Evolutionary conservation across 1,284 basidiomycete species (phyloP), one percentile per base, ranked within the genome.

Genomic region (Grifola frondosa): DNA sequence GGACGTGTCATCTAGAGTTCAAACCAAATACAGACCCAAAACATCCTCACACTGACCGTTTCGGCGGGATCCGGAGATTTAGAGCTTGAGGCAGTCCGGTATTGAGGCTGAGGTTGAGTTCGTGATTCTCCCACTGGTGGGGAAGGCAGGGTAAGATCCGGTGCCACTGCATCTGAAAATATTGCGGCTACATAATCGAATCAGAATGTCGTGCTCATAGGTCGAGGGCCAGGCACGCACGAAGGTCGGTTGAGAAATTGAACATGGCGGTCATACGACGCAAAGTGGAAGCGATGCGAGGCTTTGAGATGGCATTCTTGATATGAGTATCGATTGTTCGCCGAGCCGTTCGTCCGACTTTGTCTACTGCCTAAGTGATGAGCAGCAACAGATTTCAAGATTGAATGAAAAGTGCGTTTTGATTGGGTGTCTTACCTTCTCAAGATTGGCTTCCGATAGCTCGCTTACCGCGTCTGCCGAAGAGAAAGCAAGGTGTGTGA

Each of bases 291-390:
- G 83, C 75, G 25, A 81, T 59, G 40, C 80, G 77, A 23, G 85
- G 83, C 55, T 76, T 82, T 29, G 79, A 77, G 47, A 88, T 62
- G 5, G 77, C 77, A 64, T 84, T 81, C 60, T 76, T 81, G 46
- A 86, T 69, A 62, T 88, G 83, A 29, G 76, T 85, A 59, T 83
- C 84, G n/a, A 78, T 56, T 22, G 77, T 75, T 51, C 84, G 73
- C 39, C 86, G 73, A 25, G 81, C 82, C 3, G 77, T 79, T 45
- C 81, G 74, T 31, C 80, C 84, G 30, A 81, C 59, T 59, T 78
- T 84, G 62, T 88, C 86, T 9, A 84, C 69, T 15, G 77, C 71
- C 86, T 88, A 54, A 6, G 36, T 44, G 28, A 9, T 19, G 9
- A 11, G 23, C n/a, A 28, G 10, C 26, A 9, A 28, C 26, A n/a